These are phyloP conservation scores for Blumeria graminis DNA, from an alignment of 2,329 filamentous ascomycete genomes.

Conservation along the genomic window DNA sequence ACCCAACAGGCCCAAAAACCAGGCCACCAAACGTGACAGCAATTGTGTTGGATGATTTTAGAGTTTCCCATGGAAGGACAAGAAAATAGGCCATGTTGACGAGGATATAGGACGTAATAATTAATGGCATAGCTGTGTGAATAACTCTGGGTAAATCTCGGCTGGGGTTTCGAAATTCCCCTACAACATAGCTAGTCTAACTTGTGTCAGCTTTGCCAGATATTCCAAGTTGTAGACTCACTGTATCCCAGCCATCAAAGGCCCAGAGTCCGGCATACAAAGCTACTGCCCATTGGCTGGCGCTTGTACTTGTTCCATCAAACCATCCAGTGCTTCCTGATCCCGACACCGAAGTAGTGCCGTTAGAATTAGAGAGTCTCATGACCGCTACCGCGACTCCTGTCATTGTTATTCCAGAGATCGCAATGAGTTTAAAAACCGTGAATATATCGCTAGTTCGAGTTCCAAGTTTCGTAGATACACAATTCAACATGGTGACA, in stretches of 20 bases:
- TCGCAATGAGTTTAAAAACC: slow-evolving; percentile 85
- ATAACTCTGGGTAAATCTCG: slow-evolving; percentile 85
- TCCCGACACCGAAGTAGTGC: slow-evolving; percentile 47
- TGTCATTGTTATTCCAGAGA: slow-evolving; percentile 65
- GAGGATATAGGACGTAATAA: slow-evolving; percentile 73
- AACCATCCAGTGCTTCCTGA: slow-evolving; percentile 87
- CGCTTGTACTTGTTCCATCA: slow-evolving; percentile 53
- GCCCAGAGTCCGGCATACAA: slow-evolving; percentile 93
- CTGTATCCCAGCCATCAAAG: slow-evolving; percentile 97
- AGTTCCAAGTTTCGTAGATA: slow-evolving; percentile 74
- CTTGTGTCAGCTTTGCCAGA: not conserved
- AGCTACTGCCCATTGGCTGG: slow-evolving; percentile 77
- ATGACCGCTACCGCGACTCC: slow-evolving; percentile 78
- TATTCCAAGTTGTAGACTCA: slow-evolving; percentile 22
- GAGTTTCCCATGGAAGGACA: slow-evolving; percentile 55
- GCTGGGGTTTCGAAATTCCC: slow-evolving; percentile 79
- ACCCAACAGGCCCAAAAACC: slow-evolving; percentile 67
- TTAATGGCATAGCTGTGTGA: slow-evolving; percentile 84
- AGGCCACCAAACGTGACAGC: slow-evolving; percentile 79
- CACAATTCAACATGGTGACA: slow-evolving; percentile 69
- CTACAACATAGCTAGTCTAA: slow-evolving; percentile 90
- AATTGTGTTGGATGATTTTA: slow-evolving; percentile 83
- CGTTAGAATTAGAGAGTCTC: slow-evolving; percentile 58
- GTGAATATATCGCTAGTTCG: slow-evolving; percentile 79
- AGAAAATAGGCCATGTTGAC: slow-evolving; percentile 90